Percentiles rank a stretch among this genome's conserved stretches.
Evolutionary conservation across 768 basidiomycete species (phyloP).

Genomic region (Xerocomus potaroensis): DNA sequence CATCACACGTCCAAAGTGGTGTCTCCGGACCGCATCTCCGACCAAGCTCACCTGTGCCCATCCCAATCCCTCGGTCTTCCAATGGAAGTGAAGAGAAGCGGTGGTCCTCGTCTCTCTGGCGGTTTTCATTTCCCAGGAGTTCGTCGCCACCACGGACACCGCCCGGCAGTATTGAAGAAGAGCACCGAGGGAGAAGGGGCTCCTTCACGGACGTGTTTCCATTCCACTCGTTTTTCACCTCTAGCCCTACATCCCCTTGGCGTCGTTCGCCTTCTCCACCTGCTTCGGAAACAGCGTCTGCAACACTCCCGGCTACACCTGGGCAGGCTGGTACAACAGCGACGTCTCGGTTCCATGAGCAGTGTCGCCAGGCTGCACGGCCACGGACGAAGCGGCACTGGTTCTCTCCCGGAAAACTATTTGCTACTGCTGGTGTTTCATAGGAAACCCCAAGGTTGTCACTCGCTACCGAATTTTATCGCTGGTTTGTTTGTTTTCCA

Average conservation of each 20-base stretch:
- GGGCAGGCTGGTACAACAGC: conserved; percentile 7
- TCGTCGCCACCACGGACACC: conserved; percentile 27
- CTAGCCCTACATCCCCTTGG: conserved; percentile 31
- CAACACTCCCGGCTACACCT: conserved; percentile 29
- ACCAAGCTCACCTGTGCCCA: conserved; percentile 28
- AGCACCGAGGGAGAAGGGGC: conserved; percentile 26
- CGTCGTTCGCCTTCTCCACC: conserved; percentile 40
- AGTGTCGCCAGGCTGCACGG: conserved; percentile 31
- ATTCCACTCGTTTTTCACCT: conserved; percentile 36
- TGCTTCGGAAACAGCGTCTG: conserved; percentile 28
- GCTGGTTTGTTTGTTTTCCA: conserved; percentile 1
- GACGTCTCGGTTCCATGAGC: conserved; percentile 28
- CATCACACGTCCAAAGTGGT: conserved; percentile 5
- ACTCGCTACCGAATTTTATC: conserved; percentile 7
- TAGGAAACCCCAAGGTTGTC: conserved; percentile 15
- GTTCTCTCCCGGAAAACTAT: conserved; percentile 53
- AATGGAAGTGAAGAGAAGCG: conserved; percentile 31
- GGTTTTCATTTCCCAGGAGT: conserved; percentile 32
- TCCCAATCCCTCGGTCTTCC: conserved; percentile 25
- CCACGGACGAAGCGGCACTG: conserved; percentile 45
- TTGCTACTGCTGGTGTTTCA: conserved; percentile 39
- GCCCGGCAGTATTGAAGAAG: conserved; percentile 19
- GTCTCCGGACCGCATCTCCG: conserved; percentile 19
- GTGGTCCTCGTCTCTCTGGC: conserved; percentile 34
- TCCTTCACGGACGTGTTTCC: conserved; percentile 43